A percentile compares a stretch with the other conserved stretches of the same genome.
Evolutionary conservation across 257 asterid genomes (phyloP).

Genomic region (Asclepias syriaca): DNA sequence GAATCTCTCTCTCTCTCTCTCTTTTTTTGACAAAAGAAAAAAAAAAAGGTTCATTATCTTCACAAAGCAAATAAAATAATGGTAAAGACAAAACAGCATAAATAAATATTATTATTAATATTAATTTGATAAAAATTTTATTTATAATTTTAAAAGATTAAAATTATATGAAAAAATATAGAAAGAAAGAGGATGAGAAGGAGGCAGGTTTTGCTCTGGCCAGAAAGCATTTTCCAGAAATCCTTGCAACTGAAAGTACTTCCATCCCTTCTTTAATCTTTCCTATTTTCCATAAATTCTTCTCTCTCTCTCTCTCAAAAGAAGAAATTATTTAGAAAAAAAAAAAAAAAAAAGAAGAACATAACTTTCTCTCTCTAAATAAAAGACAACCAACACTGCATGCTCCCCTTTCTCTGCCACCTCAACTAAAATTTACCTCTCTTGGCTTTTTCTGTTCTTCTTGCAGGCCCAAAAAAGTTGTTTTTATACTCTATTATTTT

Average conservation of each 20-base stretch:
- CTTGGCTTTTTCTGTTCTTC: conserved; percentile 17
- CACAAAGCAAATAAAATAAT: conserved; percentile 10
- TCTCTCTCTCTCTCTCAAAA: conserved; percentile 1
- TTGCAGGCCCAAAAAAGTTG: conserved; percentile 15
- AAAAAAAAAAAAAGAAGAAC: too few species aligned
- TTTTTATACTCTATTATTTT: conserved; percentile 8
- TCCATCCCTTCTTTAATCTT: conserved; percentile 21
- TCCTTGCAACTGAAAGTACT: conserved; percentile 53
- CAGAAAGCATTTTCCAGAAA: conserved; percentile 40
- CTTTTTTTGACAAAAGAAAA: too few species aligned
- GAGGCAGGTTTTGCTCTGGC: conserved; percentile 22
- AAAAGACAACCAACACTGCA: conserved; percentile 24
- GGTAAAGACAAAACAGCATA: conserved; percentile 22
- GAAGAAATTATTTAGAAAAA: too few species aligned
- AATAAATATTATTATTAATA: background rate
- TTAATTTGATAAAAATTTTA: too few species aligned
- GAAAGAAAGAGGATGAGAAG: conserved; percentile 4
- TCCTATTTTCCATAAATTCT: conserved; percentile 63
- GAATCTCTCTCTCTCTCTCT: conserved; percentile 43
- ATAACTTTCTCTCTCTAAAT: too few species aligned
- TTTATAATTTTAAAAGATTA: too few species aligned
- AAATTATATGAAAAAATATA: too few species aligned
- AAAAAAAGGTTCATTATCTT: conserved; percentile 42
- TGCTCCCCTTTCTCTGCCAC: conserved; percentile 24
- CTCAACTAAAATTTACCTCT: conserved; percentile 18